Conservation (phyloP, 768 basidiomycete genomes). For the Tricholoma furcatifolium region DNA sequence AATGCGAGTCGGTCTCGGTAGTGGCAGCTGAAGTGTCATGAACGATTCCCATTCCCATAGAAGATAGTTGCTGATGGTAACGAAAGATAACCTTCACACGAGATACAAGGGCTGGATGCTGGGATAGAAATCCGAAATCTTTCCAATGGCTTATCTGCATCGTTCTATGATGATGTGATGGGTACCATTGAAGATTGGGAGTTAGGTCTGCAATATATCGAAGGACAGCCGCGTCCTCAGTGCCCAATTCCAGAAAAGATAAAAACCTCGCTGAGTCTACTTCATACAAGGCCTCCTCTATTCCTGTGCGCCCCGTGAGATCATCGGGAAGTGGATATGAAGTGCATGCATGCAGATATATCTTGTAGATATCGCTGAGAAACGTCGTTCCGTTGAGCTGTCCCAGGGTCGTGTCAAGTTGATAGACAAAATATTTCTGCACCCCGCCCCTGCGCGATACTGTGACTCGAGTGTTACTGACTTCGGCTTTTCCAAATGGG, state of each 20-base stretch:
- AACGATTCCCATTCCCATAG: slow-evolving; percentile 1
- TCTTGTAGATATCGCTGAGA: slow-evolving; percentile 32
- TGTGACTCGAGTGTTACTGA: slow-evolving; percentile 20
- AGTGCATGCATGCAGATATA: slow-evolving; percentile 46
- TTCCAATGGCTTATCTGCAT: slow-evolving; percentile 44
- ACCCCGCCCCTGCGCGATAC: slow-evolving; percentile 16
- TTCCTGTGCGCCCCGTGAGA: slow-evolving; percentile 41
- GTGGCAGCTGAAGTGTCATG: not conserved
- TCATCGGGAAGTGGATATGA: slow-evolving; percentile 42
- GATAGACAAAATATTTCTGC: slow-evolving; percentile 23
- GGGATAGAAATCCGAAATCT: slow-evolving; percentile 21
- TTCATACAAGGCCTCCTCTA: slow-evolving; percentile 39
- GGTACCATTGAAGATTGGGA: slow-evolving; percentile 37
- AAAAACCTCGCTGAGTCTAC: slow-evolving; percentile 34
- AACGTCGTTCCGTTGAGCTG: slow-evolving; percentile 28
- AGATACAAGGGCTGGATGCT: slow-evolving; percentile 27
- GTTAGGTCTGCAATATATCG: slow-evolving; percentile 29
- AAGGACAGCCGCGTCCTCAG: slow-evolving; percentile 30
- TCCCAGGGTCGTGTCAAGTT: slow-evolving; percentile 31
- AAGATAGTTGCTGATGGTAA: slow-evolving; percentile 16
- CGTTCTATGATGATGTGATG: slow-evolving; percentile 26
- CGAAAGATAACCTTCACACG: slow-evolving; percentile 27
- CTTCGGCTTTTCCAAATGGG: slow-evolving; percentile 34
- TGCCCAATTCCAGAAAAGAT: slow-evolving; percentile 37
- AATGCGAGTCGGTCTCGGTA: not conserved